Percentiles rank a stretch among this genome's conserved stretches.
phyloP scores from a whole-genome alignment of 2,329 filamentous ascomycete genomes.

The Fusarium bactridioides region DNA sequence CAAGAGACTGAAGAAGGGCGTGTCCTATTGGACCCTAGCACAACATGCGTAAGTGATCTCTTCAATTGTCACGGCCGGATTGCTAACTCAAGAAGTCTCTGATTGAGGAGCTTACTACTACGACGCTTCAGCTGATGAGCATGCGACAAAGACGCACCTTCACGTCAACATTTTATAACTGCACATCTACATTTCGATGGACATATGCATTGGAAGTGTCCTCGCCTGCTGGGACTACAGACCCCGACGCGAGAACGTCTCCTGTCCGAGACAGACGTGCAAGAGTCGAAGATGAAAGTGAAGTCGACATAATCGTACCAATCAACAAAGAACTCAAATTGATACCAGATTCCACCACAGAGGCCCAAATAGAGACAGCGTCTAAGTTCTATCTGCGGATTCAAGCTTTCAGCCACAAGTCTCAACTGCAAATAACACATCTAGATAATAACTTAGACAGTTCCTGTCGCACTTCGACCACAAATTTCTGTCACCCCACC shows the following conservation, averaged over 20 bases:
- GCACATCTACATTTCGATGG: neutral
- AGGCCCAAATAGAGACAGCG: neutral
- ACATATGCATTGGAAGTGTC: neutral
- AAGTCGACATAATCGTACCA: neutral
- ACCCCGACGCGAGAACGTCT: neutral
- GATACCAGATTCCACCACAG: accelerated
- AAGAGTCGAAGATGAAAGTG: neutral
- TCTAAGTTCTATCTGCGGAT: too few species aligned
- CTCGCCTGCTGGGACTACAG: neutral
- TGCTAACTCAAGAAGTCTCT: neutral
- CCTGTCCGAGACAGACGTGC: neutral
- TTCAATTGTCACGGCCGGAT: accelerated
- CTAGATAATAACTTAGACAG: too few species aligned
- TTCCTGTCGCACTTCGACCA: neutral
- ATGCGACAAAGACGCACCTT: slow-evolving; percentile 21
- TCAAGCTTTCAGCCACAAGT: too few species aligned
- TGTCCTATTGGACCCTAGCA: slow-evolving; percentile 2
- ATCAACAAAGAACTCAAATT: neutral
- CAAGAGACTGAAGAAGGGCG: slow-evolving; percentile 7
- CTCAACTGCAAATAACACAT: too few species aligned
- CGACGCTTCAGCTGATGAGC: slow-evolving; percentile 14
- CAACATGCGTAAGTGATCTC: neutral
- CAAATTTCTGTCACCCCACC: neutral
- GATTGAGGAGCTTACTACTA: slow-evolving; percentile 11
- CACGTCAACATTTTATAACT: slow-evolving; percentile 13